Conservation (phyloP, 2,329 filamentous ascomycete species). For the Scedosporium dehoogii region DNA sequence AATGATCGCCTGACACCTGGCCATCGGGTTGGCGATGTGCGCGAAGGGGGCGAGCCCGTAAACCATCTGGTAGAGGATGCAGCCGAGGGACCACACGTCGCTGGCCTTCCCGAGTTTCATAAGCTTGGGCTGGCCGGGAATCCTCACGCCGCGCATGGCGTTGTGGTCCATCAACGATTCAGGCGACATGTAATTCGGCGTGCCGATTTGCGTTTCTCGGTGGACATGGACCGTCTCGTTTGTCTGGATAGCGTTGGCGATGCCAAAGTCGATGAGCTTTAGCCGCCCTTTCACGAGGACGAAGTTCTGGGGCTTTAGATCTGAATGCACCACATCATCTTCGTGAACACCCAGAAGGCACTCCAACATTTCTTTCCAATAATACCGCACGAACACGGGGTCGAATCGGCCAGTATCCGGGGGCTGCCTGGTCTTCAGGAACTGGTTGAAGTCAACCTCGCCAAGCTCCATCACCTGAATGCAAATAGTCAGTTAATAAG, state of each 20-base stretch:
- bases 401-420: conserved; percentile 70
- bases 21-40: conserved; percentile 80
- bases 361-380: conserved; percentile 99
- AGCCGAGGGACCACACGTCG: conserved; percentile 93
- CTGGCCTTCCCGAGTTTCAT: conserved; percentile 95
- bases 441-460: conserved; percentile 82
- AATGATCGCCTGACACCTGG: conserved; percentile 77
- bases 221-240: conserved; percentile 97
- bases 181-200: conserved; percentile 97
- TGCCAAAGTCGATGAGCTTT: conserved; percentile 97
- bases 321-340: conserved; percentile 88
- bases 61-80: conserved; percentile 95
- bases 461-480: conserved; percentile 88
- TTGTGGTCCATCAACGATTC: conserved; percentile 88
- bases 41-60: conserved; percentile 95
- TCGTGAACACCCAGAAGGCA: conserved; percentile 85
- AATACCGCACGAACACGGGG: conserved; percentile 85
- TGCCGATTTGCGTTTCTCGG: conserved; percentile 88
- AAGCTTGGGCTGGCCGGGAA: conserved; percentile 50
- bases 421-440: conserved; percentile 65
- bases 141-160: conserved; percentile 38
- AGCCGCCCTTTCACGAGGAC: conserved; percentile 81
- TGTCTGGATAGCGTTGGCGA: conserved; percentile 91
- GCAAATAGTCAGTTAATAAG: conserved; percentile 13
- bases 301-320: conserved; percentile 96